phyloP scores from a whole-genome alignment of 164 flowering plant species.

The Taxillus chinensis region DNA sequence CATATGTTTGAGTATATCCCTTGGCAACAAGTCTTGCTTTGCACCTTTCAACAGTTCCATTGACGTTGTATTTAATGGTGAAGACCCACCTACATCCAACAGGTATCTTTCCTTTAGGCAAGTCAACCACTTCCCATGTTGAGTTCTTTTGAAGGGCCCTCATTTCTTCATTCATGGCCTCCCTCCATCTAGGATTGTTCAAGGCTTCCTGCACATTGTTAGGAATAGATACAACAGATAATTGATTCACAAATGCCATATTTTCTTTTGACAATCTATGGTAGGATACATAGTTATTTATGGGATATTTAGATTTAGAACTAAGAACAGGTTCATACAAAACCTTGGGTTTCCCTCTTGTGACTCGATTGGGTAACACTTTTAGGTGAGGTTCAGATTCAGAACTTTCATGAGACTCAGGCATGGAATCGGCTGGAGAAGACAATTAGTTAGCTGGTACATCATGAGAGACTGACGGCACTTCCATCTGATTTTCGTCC shows the following conservation, averaged over 20 bases:
- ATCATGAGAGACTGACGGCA: not conserved
- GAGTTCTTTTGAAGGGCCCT: too few species aligned
- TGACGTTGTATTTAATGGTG: too few species aligned
- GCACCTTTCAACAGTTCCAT: too few species aligned
- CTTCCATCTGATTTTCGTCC: too few species aligned
- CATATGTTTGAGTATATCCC: too few species aligned
- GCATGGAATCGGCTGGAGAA: not conserved
- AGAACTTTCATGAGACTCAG: not conserved
- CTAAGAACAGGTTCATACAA: not conserved
- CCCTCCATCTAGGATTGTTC: too few species aligned
- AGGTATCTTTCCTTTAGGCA: too few species aligned
- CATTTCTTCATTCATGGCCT: too few species aligned
- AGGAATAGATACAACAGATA: slow-evolving; percentile 1
- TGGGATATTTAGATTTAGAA: not conserved
- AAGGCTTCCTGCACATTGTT: too few species aligned
- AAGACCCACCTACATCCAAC: too few species aligned
- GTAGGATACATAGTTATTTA: not conserved
- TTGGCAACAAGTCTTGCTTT: too few species aligned
- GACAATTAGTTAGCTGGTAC: slow-evolving; percentile 6
- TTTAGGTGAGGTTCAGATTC: not conserved
- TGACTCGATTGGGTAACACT: not conserved
- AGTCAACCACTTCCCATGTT: too few species aligned
- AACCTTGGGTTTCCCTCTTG: not conserved
- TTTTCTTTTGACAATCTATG: not conserved
- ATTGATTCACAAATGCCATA: not conserved